Percentiles rank a stretch among this genome's conserved stretches.
Conservation (phyloP, 2,329 filamentous ascomycete genomes). For the Sarocladium kiliense region DNA sequence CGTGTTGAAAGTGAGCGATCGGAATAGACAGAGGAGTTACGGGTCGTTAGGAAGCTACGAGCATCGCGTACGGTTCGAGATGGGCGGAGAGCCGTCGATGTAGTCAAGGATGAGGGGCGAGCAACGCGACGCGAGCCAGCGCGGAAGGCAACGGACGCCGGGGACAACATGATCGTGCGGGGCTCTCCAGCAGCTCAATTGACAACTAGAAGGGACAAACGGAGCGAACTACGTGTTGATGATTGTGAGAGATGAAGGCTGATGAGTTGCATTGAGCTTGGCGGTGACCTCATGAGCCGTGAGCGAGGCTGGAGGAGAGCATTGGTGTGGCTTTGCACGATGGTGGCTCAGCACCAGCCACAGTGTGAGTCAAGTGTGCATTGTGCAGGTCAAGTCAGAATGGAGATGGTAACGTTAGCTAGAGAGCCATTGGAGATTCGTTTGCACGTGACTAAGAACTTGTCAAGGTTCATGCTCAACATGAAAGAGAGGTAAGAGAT, state of each 20-base stretch:
- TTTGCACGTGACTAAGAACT: neutral
- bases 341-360: neutral
- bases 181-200: neutral
- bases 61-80: neutral
- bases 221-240: neutral
- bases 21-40: neutral
- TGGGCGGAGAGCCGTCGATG: neutral
- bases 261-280: neutral
- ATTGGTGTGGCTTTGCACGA: neutral
- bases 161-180: neutral
- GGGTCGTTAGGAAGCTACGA: neutral
- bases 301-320: neutral
- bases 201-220: neutral
- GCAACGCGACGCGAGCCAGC: neutral
- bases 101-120: neutral
- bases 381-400: too few relatives aligned
- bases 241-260: neutral
- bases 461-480: neutral
- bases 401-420: too few relatives aligned
- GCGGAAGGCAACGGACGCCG: neutral
- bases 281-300: neutral
- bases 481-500: neutral
- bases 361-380: neutral
- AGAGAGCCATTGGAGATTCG: too few relatives aligned
- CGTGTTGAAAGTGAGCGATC: neutral